Base-by-base conservation (phyloP, 208 protist species). In the Acanthamoeba triangularis region DNA sequence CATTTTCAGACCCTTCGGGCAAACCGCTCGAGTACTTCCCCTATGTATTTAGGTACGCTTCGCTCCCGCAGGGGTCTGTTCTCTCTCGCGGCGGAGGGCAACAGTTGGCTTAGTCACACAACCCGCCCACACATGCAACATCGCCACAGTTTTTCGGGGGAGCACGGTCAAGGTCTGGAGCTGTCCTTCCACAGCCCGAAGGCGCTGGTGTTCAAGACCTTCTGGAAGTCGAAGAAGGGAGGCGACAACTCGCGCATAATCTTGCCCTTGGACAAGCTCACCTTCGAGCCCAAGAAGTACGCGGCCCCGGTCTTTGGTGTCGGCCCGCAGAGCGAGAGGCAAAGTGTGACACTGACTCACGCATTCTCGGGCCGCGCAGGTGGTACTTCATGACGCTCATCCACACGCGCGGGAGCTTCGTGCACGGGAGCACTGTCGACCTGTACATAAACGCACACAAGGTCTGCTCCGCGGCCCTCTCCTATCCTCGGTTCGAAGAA, bases 11-110 rank as follows among this genome's bases (percentile, higher is more conserved):
- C 37, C 87, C 56, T 6, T 11, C 28, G 8, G 35, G 59, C 87
- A 93, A 93, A n/a, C 87, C 87, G 37, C 87, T 67, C n/a, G 63
- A 93, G 35, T 93, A 93, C n/a, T 93, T 93, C 23, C 87, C 87
- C 5, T 93, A 93, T 28, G 0, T 93, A 2, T 93, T 93, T n/a
- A 93, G 85, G 85, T 92, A 61, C 59, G 25, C n/a, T 6, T 30
- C 67, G n/a, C 8, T 18, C 14, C 5, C 30, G 20, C 30, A 25
- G 6, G 7, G 7, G 14, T 76, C 13, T 6, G n/a, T 41, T 44
- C 67, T 76, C 25, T 35, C 63, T 35, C 1, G 30, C 10, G 28
- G 28, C 18, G 28, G 28, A 67, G 28, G 10, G 28, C 18, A 67
- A 67, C 6, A 0, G 28, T 67, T 20, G 28, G 18, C 18, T 30